Base-by-base conservation (phyloP, 768 basidiomycete species). In the Aureoboletus auriporus region DNA sequence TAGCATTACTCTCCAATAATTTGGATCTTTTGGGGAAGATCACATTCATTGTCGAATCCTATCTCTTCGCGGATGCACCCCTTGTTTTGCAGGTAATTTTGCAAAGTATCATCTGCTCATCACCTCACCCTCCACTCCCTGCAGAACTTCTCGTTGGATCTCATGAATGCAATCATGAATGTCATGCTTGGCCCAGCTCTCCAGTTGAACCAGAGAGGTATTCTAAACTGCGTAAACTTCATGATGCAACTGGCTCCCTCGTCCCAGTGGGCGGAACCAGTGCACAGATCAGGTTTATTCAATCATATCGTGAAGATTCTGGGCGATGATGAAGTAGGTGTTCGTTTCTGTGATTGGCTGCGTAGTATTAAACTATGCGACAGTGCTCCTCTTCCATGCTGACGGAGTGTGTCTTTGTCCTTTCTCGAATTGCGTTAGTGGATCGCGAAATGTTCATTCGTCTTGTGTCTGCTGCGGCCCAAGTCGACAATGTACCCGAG, bases 231-330 rank as follows among this genome's bases (percentile, higher is more conserved):
- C 13, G 56, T 92, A 9, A 74, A 75, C 53, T 62, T 88, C 13
- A 67, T 88, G 39, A 64, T 84, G 35, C 88, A 89, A 63, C 53
- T 83, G 2, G 69, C 84, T 2, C 84, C 86, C 5, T 71, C 85
- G 1, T 58, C 65, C 1, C 53, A 79, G 3, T 94, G 90, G 89
- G 89, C 80, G 0, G 82, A 82, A 58, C 67, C 86, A 3, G 67
- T 94, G 63, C 86, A 93, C 58, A 66, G 68, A 3, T 86, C 87
- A 1, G 86, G 87, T 10, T 75, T 93, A 29, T 92, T 94, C 59
- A 68, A 75, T 14, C 70, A 75, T 34, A 55, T 90, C 13, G 57
- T 91, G 20, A 76, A 76, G 47, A 75, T 75, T 5, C 66, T 92
- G 11, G 68, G 79, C 4, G 79, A 83, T 20, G 85, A 83, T 52